Evolutionary conservation across 441 rosid species (phyloP).

Genomic region (Capsella rubella): DNA sequence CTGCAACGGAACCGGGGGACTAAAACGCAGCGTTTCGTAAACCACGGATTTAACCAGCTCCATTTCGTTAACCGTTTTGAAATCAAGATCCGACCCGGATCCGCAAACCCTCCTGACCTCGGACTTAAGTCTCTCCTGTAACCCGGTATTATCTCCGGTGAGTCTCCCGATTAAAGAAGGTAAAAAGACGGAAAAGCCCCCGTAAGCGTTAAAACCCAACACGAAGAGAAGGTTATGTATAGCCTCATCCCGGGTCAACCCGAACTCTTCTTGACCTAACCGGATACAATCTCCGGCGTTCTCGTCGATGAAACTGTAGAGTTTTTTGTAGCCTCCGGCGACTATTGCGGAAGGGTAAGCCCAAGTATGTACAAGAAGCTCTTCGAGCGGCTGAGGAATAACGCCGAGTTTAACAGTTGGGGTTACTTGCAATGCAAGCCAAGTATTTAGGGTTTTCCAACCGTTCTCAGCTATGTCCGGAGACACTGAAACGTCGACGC

Average conservation of each 20-base stretch:
- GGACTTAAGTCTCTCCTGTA: conserved; percentile 61
- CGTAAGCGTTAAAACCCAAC: conserved; percentile 79
- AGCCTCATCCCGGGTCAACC: conserved; percentile 63
- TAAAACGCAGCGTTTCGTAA: conserved; percentile 69
- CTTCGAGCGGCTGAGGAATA: conserved; percentile 66
- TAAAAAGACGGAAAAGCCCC: conserved; percentile 78
- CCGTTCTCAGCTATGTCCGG: conserved; percentile 61
- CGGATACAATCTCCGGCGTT: conserved; percentile 62
- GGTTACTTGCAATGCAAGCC: conserved; percentile 73
- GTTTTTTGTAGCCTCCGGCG: conserved; percentile 61
- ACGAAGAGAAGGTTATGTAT: conserved; percentile 71
- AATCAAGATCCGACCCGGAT: conserved; percentile 51
- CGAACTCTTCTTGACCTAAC: conserved; percentile 63
- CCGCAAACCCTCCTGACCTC: conserved; percentile 59
- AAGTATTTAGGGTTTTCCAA: conserved; percentile 52
- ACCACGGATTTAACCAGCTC: conserved; percentile 80
- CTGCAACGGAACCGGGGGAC: conserved; percentile 76
- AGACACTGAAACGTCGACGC: conserved; percentile 61
- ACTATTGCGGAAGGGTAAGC: conserved; percentile 66
- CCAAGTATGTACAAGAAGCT: conserved; percentile 82
- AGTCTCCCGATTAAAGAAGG: conserved; percentile 50
- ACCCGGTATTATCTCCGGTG: conserved; percentile 55
- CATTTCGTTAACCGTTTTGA: conserved; percentile 63
- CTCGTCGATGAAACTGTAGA: conserved; percentile 55
- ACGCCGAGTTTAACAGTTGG: conserved; percentile 57